Percentiles rank a stretch among this genome's conserved stretches.
Conservation (phyloP, 2,329 filamentous ascomycete species). For the Monascus ruber region DNA sequence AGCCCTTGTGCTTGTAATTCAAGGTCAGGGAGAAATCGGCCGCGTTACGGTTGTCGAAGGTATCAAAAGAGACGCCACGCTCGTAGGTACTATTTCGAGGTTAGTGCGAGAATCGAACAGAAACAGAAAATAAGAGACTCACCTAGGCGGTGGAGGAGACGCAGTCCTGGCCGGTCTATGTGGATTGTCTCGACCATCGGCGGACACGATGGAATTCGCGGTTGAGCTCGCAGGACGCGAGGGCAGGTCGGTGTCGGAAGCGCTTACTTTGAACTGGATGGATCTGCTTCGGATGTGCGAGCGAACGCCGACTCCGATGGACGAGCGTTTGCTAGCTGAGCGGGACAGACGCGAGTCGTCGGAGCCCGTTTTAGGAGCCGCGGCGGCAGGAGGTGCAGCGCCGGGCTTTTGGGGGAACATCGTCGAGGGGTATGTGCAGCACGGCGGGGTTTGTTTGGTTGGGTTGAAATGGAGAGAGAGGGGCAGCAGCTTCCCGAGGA, state of each 20-base stretch:
- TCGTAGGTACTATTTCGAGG: slow-evolving; percentile 45
- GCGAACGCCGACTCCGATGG: slow-evolving; percentile 12
- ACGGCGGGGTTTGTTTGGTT: no score
- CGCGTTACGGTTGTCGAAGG: slow-evolving; percentile 55
- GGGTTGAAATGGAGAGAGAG: no score
- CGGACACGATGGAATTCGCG: no score
- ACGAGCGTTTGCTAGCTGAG: background rate
- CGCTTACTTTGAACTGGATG: slow-evolving; percentile 27
- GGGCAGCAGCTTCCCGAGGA: no score
- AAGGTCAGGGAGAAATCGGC: slow-evolving; percentile 68
- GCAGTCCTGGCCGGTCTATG: slow-evolving; percentile 14
- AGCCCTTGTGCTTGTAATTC: slow-evolving; percentile 76
- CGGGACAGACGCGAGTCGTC: background rate
- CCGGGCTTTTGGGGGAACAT: no score
- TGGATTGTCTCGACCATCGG: no score
- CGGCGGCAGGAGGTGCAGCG: no score
- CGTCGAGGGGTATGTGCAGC: no score
- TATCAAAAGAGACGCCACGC: slow-evolving; percentile 62
- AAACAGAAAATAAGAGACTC: slow-evolving; percentile 4
- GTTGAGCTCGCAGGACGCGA: slow-evolving; percentile 14
- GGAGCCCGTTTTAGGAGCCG: no score
- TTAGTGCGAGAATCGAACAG: background rate
- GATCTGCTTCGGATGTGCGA: slow-evolving; percentile 20
- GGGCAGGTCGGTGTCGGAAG: slow-evolving; percentile 16
- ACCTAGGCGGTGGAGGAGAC: slow-evolving; percentile 33